Conservation (phyloP, 345 rosid species). For the Hypericum androsaemum region DNA sequence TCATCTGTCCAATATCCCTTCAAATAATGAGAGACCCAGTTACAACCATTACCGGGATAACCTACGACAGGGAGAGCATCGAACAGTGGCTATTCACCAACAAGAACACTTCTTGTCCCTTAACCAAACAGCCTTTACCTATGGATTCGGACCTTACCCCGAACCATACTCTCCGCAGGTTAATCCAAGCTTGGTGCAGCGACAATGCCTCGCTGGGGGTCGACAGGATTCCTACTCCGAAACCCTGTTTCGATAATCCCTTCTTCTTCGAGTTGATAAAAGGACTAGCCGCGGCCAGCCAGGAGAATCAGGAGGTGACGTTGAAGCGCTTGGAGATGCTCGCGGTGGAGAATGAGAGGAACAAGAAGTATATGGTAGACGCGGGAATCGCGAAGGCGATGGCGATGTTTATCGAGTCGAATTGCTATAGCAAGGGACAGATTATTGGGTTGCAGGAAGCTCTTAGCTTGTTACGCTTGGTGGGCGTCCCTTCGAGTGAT, state of each 20-base stretch:
- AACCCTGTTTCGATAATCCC: constrained; percentile 29
- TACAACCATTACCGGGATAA: constrained; percentile 59
- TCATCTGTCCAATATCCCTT: constrained; percentile 70
- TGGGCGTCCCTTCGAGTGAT: constrained; percentile 31
- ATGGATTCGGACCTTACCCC: constrained; percentile 57
- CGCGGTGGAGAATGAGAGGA: constrained; percentile 37
- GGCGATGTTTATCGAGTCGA: constrained; percentile 20
- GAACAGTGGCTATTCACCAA: constrained; percentile 51
- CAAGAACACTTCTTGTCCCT: constrained; percentile 37
- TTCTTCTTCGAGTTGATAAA: constrained; percentile 29
- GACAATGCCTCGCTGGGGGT: constrained; percentile 43
- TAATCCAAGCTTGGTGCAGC: constrained; percentile 60
- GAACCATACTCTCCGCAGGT: constrained; percentile 61
- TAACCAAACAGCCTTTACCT: constrained; percentile 53
- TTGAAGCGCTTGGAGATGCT: constrained; percentile 36
- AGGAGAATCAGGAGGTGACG: constrained; percentile 13
- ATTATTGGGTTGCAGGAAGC: constrained; percentile 41
- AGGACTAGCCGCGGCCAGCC: constrained; percentile 11
- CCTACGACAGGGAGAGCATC: constrained; percentile 74
- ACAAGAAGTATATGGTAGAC: constrained; percentile 43
- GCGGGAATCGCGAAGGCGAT: constrained; percentile 36
- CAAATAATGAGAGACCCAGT: constrained; percentile 88
- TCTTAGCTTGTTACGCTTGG: constrained; percentile 29
- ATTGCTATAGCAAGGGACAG: constrained; percentile 17
- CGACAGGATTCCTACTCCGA: constrained; percentile 48